These are phyloP conservation scores for Amyloporia xantha DNA, from an alignment of 768 basidiomycete genomes.

Conservation along the genomic window DNA sequence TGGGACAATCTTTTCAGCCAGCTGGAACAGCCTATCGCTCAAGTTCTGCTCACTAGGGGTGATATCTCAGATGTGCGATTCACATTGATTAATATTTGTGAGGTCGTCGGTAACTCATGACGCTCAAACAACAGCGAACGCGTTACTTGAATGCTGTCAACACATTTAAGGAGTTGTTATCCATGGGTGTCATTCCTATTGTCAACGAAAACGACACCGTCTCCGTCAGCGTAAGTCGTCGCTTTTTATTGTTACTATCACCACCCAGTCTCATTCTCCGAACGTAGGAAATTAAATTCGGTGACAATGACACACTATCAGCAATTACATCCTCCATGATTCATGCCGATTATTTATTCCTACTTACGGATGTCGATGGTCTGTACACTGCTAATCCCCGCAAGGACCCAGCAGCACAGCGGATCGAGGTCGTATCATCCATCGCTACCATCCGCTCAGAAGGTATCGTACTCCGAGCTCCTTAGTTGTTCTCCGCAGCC, in stretches of 20 bases:
- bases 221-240: constrained; percentile 85
- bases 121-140: constrained; percentile 73
- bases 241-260: too few species aligned
- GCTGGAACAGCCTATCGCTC: constrained; percentile 91
- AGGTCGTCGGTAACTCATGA: too few species aligned
- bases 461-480: constrained; percentile 59
- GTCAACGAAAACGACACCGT: constrained; percentile 99
- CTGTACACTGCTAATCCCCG: constrained; percentile 94
- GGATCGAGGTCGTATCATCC: constrained; percentile 78
- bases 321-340: constrained; percentile 98
- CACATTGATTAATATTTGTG: too few species aligned
- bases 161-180: constrained; percentile 84
- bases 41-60: constrained; percentile 87
- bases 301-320: constrained; percentile 97
- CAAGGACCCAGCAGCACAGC: constrained; percentile 75
- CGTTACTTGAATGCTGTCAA: constrained; percentile 96
- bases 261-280: not conserved
- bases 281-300: constrained; percentile 95
- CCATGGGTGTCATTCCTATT: constrained; percentile 94
- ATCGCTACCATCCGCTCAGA: constrained; percentile 72
- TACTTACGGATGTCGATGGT: constrained; percentile 94
- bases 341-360: constrained; percentile 94
- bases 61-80: constrained; percentile 92
- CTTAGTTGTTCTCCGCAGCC: not conserved
- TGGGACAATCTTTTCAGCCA: constrained; percentile 97